Base-by-base conservation (phyloP, 2,329 filamentous ascomycete genomes). In the Fusarium dlaminii region DNA sequence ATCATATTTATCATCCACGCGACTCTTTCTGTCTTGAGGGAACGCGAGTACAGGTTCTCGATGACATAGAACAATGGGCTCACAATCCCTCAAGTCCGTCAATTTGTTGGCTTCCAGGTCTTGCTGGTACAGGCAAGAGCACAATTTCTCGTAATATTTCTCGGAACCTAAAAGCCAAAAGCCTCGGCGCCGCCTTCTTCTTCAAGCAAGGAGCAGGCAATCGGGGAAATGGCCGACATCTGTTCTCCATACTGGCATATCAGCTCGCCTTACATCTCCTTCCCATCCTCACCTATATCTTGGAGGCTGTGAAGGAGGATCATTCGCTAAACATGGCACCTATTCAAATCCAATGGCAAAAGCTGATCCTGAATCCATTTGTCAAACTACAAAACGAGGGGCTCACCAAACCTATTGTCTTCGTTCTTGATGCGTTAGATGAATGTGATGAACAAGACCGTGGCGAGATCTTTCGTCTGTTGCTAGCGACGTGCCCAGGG, bases 241-340 rank as follows among this genome's bases (percentile, higher is more conserved):
- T n/a, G 72, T 75, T 52, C 77, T 86, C 29, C 79, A 86, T 39
- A 0, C 66, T 87, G n/a, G 80, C 81, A 7, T 55, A 52, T 8
- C 81, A 86, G 48, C 78, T 86, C 11, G 71, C 55, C 7, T 3
- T 34, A 0, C 2, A 42, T 20, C 0, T 66, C 65, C 14, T 66
- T 81, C 8, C 79, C 81, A 14, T 46, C 37, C 7, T 36, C 84
- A 8, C 74, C 17, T 4, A 18, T 43, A 12, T 27, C 2, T 20
- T 78, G 1, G 30, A 52, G 2, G 49, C 12, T 0, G 12, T 24
- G 11, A 51, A 8, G 8, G 48, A 66, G 5, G 59, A 68, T 0
- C 29, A 65, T 3, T 51, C n/a, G 3, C 17, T 51, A 7, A 3
- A 1, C n/a, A 34, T 51, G 30, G 12, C 48, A 8, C 30, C 30